These are phyloP conservation scores for Penicillium turbatum DNA, from an alignment of 495 filamentous ascomycete genomes.

Conservation along the genomic window DNA sequence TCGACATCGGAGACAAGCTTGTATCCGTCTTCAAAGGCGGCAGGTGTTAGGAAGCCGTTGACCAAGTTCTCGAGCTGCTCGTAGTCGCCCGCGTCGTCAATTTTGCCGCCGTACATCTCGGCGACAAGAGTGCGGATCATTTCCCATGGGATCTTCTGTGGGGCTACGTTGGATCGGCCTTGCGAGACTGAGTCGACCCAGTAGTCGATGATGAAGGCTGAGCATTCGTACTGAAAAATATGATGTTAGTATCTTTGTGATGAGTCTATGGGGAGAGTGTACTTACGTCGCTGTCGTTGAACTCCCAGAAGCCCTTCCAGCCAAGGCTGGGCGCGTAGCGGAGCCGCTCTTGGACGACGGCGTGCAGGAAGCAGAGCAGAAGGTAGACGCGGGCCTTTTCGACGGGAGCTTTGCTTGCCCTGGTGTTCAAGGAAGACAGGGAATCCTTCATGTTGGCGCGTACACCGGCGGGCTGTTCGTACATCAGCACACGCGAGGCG, in stretches of 20 bases:
- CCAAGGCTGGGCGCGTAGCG: conserved; percentile 92
- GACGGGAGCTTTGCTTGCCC: conserved; percentile 75
- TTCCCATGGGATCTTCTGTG: conserved; percentile 91
- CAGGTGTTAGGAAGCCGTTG: conserved; percentile 69
- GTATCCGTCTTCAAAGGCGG: conserved; percentile 87
- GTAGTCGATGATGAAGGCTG: conserved; percentile 88
- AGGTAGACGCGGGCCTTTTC: conserved; percentile 91
- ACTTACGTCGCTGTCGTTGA: conserved; percentile 97
- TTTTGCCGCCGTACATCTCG: conserved; percentile 96
- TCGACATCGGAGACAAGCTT: conserved; percentile 69
- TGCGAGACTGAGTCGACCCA: conserved; percentile 83
- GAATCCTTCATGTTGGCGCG: conserved; percentile 99
- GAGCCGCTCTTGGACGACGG: conserved; percentile 91
- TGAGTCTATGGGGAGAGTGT: neutral
- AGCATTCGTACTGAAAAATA: conserved; percentile 81
- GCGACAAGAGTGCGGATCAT: conserved; percentile 90
- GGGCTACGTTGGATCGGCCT: conserved; percentile 86
- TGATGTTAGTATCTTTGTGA: conserved; percentile 27
- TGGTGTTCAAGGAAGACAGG: conserved; percentile 72
- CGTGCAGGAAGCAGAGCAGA: conserved; percentile 89
- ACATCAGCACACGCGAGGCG: conserved; percentile 92
- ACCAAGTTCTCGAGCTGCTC: conserved; percentile 66
- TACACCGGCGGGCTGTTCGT: conserved; percentile 94
- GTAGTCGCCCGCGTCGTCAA: conserved; percentile 91
- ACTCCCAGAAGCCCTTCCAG: conserved; percentile 99